phyloP scores from a whole-genome alignment of 1,284 basidiomycete genomes.

The Fistulina hepatica region DNA sequence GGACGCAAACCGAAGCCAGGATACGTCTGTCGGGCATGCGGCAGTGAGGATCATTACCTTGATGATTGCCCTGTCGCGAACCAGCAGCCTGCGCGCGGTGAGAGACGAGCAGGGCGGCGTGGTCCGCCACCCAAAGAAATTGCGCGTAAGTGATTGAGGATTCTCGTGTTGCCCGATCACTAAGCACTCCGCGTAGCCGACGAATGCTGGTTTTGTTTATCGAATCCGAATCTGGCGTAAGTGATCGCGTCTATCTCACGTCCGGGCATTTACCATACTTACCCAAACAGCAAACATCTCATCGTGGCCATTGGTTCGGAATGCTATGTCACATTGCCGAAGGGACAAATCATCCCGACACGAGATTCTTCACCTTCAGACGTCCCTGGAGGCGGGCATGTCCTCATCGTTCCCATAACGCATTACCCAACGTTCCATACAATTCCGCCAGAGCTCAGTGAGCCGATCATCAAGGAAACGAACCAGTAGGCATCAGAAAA shows the following conservation, averaged over 20 bases:
- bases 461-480: conserved; percentile 72
- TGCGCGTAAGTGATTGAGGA: conserved; percentile 58
- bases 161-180: too few species aligned
- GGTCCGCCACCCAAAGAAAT: conserved; percentile 73
- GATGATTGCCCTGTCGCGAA: conserved; percentile 75
- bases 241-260: conserved; percentile 18
- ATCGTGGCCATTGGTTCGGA: conserved; percentile 88
- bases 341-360: conserved; percentile 85
- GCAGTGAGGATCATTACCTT: conserved; percentile 71
- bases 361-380: conserved; percentile 14
- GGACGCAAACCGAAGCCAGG: conserved; percentile 71
- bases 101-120: conserved; percentile 29
- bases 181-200: conserved; percentile 41
- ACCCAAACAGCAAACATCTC: conserved; percentile 68
- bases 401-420: conserved; percentile 78
- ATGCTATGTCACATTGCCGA: conserved; percentile 87
- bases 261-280: conserved; percentile 8
- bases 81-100: conserved; percentile 28
- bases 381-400: conserved; percentile 89
- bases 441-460: conserved; percentile 67
- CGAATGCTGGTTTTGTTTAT: conserved; percentile 94
- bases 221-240: conserved; percentile 80
- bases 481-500: conserved; percentile 37
- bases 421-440: conserved; percentile 52
- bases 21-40: conserved; percentile 83